Conservation (phyloP, 1,284 basidiomycete genomes). For the Ganoderma sinense region DNA sequence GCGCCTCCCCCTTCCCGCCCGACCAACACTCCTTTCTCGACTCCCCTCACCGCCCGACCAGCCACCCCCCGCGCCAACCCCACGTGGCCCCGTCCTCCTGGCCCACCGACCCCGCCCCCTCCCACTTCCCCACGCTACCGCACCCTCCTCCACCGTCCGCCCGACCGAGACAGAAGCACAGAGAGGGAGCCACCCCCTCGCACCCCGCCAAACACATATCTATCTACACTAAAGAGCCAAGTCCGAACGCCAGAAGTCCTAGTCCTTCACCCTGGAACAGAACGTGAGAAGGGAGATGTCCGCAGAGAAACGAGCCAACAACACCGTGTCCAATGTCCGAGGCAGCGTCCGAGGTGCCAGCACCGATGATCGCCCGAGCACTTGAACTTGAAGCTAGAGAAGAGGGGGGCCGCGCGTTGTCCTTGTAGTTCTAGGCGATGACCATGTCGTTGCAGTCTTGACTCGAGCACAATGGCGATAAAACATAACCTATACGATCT, state of each 20-base stretch:
- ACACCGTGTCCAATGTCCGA: not conserved
- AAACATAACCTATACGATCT: not conserved
- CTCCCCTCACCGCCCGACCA: not conserved
- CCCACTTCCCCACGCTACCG: too few species aligned
- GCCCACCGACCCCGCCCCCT: too few species aligned
- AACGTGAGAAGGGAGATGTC: not conserved
- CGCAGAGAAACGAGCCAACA: not conserved
- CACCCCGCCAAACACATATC: not conserved
- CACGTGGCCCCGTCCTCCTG: not conserved
- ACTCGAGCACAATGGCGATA: too few species aligned
- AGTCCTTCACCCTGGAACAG: not conserved
- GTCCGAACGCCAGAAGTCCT: not conserved
- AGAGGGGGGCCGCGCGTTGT: not conserved
- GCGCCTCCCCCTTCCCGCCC: too few species aligned
- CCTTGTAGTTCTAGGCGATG: not conserved
- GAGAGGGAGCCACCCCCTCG: slow-evolving; percentile 4
- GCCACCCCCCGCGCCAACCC: not conserved
- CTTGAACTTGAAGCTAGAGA: too few species aligned
- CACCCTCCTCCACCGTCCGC: not conserved
- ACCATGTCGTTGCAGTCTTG: too few species aligned
- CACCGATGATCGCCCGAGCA: not conserved
- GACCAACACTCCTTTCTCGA: too few species aligned
- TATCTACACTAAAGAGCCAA: not conserved
- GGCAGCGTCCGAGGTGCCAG: not conserved
- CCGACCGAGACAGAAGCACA: not conserved